phyloP scores from a whole-genome alignment of 1,284 basidiomycete genomes.

The Fomitopsis pinicola region DNA sequence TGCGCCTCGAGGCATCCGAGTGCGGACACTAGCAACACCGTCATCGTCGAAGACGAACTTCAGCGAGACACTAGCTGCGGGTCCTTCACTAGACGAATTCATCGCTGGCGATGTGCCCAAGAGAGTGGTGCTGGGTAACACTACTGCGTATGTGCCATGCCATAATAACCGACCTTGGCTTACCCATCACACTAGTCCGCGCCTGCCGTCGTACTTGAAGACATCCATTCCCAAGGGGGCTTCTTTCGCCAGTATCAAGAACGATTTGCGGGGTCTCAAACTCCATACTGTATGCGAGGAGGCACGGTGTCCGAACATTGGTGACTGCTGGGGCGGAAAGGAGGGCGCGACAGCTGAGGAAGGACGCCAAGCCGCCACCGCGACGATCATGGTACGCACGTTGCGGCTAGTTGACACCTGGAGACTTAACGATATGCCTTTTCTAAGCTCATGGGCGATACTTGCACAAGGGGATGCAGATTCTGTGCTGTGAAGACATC shows the following conservation, averaged over 20 bases:
- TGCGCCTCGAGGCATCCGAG: constrained; percentile 12
- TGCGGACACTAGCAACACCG: constrained; percentile 56
- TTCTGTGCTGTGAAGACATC: constrained; percentile 99
- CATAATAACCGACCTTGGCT: no score
- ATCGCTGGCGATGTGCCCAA: constrained; percentile 60
- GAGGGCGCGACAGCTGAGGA: constrained; percentile 68
- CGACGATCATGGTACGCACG: constrained; percentile 92
- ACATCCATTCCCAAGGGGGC: constrained; percentile 89
- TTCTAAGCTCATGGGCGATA: constrained; percentile 95
- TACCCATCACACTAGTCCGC: constrained; percentile 50
- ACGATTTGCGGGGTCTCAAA: constrained; percentile 87
- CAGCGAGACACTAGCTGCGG: constrained; percentile 58
- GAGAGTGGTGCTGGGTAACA: constrained; percentile 76
- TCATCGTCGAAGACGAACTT: constrained; percentile 47
- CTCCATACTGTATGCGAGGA: constrained; percentile 99
- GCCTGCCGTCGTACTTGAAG: constrained; percentile 90
- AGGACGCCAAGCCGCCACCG: constrained; percentile 84
- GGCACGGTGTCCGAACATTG: constrained; percentile 98
- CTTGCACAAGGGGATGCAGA: constrained; percentile 95
- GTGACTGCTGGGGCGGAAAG: constrained; percentile 98
- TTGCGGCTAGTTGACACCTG: not conserved
- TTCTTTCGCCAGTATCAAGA: constrained; percentile 92
- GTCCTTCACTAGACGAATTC: constrained; percentile 85
- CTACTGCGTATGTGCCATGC: constrained; percentile 52
- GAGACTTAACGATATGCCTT: constrained; percentile 3